Percentiles rank a stretch among this genome's conserved stretches.
phyloP scores from a whole-genome alignment of 345 rosid genomes.

The Toxicodendron radicans region DNA sequence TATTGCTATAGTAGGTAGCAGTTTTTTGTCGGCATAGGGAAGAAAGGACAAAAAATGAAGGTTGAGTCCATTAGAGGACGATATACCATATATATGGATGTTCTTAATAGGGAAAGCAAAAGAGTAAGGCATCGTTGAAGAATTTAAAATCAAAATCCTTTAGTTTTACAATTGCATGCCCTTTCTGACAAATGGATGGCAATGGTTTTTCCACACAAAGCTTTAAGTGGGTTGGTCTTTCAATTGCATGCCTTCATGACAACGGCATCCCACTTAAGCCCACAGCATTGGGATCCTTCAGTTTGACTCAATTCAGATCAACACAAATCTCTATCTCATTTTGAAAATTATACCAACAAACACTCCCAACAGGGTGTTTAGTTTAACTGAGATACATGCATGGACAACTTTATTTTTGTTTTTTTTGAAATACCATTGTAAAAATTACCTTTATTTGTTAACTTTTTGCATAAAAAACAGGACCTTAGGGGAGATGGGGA shows the following conservation, averaged over 20 bases:
- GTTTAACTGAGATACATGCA: neutral
- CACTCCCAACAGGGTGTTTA: neutral
- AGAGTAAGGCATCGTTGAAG: too few relatives aligned
- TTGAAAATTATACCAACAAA: neutral
- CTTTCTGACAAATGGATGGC: neutral
- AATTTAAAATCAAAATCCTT: neutral
- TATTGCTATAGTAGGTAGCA: neutral
- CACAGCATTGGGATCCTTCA: neutral
- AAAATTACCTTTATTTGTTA: too few relatives aligned
- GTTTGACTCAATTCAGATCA: neutral
- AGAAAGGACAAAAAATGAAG: neutral
- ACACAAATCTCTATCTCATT: neutral
- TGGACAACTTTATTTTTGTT: neutral
- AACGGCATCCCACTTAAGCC: neutral
- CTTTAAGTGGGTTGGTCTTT: constrained; percentile 13
- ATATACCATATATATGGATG: too few relatives aligned
- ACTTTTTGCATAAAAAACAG: too few relatives aligned
- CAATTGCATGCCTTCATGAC: neutral
- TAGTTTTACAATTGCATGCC: too few relatives aligned
- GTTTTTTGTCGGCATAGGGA: neutral
- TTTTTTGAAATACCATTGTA: neutral
- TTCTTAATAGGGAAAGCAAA: constrained; percentile 1
- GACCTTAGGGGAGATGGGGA: too few relatives aligned
- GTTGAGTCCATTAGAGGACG: neutral
- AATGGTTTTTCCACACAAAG: neutral